phyloP scores from a whole-genome alignment of 2,329 filamentous ascomycete species.

The Xylariomycetidae sp. region DNA sequence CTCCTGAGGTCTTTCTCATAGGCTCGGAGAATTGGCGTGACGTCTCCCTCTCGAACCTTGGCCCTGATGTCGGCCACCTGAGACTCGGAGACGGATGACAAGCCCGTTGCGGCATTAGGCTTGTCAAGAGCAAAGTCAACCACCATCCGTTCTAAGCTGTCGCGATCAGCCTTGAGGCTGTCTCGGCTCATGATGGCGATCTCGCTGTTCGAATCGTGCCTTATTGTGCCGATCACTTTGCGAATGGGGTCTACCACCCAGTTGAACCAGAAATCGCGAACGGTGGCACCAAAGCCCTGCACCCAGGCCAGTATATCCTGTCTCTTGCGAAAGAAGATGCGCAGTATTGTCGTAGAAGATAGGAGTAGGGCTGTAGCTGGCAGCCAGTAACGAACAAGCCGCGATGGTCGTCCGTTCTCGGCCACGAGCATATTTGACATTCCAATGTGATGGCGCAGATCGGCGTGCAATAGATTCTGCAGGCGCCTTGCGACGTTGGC shows the following conservation, averaged over 20 bases:
- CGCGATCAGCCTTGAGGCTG: constrained; percentile 82
- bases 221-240: constrained; percentile 84
- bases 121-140: constrained; percentile 90
- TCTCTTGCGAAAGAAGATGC: constrained; percentile 66
- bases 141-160: constrained; percentile 94
- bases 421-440: constrained; percentile 49
- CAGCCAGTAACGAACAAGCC: constrained; percentile 81
- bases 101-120: constrained; percentile 52
- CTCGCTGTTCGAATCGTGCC: constrained; percentile 86
- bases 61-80: constrained; percentile 69
- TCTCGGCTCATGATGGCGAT: constrained; percentile 95
- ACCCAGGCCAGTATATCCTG: constrained; percentile 78
- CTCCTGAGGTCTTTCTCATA: constrained; percentile 84
- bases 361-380: constrained; percentile 65
- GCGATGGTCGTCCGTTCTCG: constrained; percentile 69
- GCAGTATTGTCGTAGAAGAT: constrained; percentile 81
- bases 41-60: constrained; percentile 83
- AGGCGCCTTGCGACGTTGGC: constrained; percentile 61
- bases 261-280: constrained; percentile 88
- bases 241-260: constrained; percentile 86
- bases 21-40: constrained; percentile 84
- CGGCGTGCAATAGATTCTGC: constrained; percentile 59
- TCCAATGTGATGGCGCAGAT: constrained; percentile 61
- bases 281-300: constrained; percentile 68
- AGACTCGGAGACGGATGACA: constrained; percentile 51